Evolutionary conservation across 2,329 filamentous ascomycete species (phyloP).

Genomic region (Aspergillus ruber): DNA sequence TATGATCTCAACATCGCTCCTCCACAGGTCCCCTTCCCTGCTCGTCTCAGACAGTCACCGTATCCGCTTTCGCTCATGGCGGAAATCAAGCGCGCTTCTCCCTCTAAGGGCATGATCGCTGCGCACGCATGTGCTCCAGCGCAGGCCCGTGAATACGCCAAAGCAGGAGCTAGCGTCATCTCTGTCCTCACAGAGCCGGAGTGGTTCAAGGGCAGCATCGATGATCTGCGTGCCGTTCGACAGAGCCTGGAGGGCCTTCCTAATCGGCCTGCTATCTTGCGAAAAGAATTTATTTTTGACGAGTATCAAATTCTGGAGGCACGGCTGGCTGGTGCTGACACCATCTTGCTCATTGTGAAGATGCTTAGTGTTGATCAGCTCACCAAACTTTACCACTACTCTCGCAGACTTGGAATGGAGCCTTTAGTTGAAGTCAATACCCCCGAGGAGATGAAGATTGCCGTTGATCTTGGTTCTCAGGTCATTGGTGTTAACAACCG

Average conservation of each 20-base stretch:
- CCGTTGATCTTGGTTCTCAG: conserved; percentile 77
- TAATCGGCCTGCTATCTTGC: conserved; percentile 81
- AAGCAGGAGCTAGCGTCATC: conserved; percentile 92
- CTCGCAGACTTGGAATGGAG: conserved; percentile 87
- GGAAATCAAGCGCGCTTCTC: conserved; percentile 93
- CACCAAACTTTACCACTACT: conserved; percentile 78
- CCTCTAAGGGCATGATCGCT: conserved; percentile 91
- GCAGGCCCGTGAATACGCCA: conserved; percentile 85
- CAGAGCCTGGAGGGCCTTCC: conserved; percentile 86
- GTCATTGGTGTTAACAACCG: conserved; percentile 98
- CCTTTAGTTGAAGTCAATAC: conserved; percentile 96
- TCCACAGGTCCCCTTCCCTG: conserved; percentile 71
- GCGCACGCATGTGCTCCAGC: conserved; percentile 79
- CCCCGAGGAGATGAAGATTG: conserved; percentile 82
- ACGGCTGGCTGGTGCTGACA: conserved; percentile 85
- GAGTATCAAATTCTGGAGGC: conserved; percentile 98
- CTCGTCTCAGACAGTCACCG: conserved; percentile 71
- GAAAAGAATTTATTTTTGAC: conserved; percentile 97
- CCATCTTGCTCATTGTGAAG: conserved; percentile 92
- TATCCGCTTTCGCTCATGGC: conserved; percentile 92
- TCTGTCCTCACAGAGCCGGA: conserved; percentile 97
- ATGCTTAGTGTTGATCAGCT: conserved; percentile 79
- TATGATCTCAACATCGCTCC: conserved; percentile 81
- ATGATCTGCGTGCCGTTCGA: conserved; percentile 80
- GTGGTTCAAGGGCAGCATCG: conserved; percentile 98